A percentile compares a stretch with the other conserved stretches of the same genome.
Evolutionary conservation across 1,139 yeast genomes (phyloP).

Genomic region (Scheffersomyces cryptocercus): DNA sequence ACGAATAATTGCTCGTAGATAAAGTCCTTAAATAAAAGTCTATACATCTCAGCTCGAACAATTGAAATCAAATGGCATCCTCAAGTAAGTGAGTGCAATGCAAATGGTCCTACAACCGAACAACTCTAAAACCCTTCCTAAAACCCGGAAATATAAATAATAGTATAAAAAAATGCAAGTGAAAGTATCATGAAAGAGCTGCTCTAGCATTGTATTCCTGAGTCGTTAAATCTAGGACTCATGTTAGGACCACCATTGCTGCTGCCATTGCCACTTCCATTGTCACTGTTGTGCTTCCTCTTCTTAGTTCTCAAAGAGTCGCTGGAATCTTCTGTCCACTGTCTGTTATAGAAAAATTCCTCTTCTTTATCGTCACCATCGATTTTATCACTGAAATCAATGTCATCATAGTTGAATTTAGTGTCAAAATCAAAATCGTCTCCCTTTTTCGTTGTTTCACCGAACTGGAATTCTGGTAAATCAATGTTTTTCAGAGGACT

Average conservation of each 20-base stretch:
- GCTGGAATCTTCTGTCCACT: constrained; percentile 16
- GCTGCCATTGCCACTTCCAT: background rate
- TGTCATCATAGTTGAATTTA: constrained; percentile 27
- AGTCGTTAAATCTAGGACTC: background rate
- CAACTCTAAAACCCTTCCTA: too few species aligned
- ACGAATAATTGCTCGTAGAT: too few species aligned
- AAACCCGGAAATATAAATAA: too few species aligned
- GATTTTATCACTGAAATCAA: constrained; percentile 22
- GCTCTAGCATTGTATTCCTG: background rate
- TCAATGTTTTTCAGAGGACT: background rate
- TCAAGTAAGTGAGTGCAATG: too few species aligned
- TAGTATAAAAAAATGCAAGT: too few species aligned
- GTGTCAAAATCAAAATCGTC: constrained; percentile 7
- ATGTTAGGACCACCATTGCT: background rate
- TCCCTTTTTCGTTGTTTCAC: background rate
- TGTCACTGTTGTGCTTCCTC: constrained; percentile 1
- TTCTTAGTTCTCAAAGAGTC: background rate
- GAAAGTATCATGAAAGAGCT: background rate
- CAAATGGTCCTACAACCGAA: too few species aligned
- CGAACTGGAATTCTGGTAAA: background rate
- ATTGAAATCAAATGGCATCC: too few species aligned
- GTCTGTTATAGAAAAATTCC: constrained; percentile 19
- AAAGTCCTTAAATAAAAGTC: too few species aligned
- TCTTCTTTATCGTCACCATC: constrained; percentile 28
- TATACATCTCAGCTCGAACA: too few species aligned